Evolutionary conservation across 2,329 filamentous ascomycete species (phyloP), one percentile per base, ranked within the genome.

Genomic region (Colletotrichum tabaci): DNA sequence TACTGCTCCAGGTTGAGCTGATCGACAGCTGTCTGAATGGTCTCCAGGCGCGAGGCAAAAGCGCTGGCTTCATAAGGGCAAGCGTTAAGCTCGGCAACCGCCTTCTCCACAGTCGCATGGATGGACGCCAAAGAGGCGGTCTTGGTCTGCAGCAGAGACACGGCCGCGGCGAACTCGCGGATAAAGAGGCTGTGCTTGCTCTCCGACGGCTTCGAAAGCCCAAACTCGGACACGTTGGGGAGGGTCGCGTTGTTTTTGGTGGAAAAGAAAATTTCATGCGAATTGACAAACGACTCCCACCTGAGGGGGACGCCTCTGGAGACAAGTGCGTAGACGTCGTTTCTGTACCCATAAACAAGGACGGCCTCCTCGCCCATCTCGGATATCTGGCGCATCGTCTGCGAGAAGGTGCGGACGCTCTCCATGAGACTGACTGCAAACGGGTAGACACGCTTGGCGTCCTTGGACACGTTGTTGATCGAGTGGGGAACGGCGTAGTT

Each of bases 351-450:
- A 78, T 94, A 95, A 30, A 99, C 87, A 26, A 99, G 86, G 60
- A 97, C 92, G 0, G 95, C 91, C 69, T 98, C 95, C 75, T 96
- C 93, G 13, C 92, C 89, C 94, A 99, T 96, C 66, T 93, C 90
- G 21, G 90, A 87, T 71, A 99, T 97, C 61, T 93, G 91, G 40
- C 94, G 91, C 76, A 93, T 92, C 0, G 95, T 98, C 82, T 98
- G 96, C 2, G 94, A 90, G 74, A 97, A 92, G 0, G 95, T 98
- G 70, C 95, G 90, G n/a, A 98, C 94, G 77, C 95, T 98, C 83
- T 99, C 96, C 95, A 99, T 99, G 75, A 99, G 84, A 79, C 95
- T 98, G 75, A 99, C 95, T 30, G 97, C 96, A 78, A 97, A 99
- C 0, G 96, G 96, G 77, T 99, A 99, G 4, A 99, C 96, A 64